phyloP scores from a whole-genome alignment of 2,329 filamentous ascomycete species.

The Akanthomyces lecanii region DNA sequence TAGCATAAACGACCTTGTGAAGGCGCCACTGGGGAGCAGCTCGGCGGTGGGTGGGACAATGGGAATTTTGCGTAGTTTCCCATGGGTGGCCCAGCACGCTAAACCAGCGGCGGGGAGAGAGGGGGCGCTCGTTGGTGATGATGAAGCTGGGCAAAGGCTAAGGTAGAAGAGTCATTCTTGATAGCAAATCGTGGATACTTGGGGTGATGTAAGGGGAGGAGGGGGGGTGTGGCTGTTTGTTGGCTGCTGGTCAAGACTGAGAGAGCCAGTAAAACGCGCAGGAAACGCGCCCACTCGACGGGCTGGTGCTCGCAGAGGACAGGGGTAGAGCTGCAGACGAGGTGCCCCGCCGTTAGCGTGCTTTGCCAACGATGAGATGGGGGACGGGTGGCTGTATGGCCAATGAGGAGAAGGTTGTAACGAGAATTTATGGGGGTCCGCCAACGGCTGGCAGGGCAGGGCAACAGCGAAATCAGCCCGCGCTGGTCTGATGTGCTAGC shows the following conservation, averaged over 20 bases:
- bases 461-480: background rate
- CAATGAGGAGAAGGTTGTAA: background rate
- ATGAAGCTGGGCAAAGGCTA: background rate
- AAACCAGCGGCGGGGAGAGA: background rate
- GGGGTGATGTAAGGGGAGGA: background rate
- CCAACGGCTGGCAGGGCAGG: background rate
- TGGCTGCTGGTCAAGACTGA: too few species aligned
- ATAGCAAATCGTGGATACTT: background rate
- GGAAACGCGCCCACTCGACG: background rate
- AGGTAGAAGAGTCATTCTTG: background rate
- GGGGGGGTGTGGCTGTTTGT: background rate
- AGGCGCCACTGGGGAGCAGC: background rate
- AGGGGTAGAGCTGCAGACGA: background rate
- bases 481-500: background rate
- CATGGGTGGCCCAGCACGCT: background rate
- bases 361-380: too few species aligned
- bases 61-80: background rate
- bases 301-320: too few species aligned
- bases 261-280: background rate
- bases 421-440: background rate
- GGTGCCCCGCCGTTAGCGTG: background rate
- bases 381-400: background rate
- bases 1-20: background rate
- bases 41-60: background rate
- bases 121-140: background rate